These are phyloP conservation scores for Pyrus hybrid DNA, from an alignment of 331 rosid genomes.

Conservation along the genomic window DNA sequence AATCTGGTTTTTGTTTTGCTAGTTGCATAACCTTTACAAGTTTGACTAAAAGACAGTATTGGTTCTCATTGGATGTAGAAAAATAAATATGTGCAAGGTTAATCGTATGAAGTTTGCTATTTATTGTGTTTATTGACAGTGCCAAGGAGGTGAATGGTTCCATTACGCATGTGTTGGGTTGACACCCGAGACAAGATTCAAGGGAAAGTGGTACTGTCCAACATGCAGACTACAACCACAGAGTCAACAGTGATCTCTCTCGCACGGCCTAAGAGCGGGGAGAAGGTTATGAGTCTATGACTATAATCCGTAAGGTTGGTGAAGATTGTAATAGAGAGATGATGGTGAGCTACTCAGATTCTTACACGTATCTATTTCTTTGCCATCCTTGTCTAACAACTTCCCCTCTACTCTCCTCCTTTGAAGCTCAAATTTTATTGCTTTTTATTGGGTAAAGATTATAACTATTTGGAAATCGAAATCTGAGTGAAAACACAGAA, in stretches of 20 bases:
- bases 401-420: neutral
- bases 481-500: no score
- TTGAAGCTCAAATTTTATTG: neutral
- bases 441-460: neutral
- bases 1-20: neutral
- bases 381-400: neutral
- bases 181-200: constrained; percentile 94
- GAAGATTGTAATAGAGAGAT: neutral
- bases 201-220: constrained; percentile 98
- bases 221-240: constrained; percentile 67
- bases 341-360: neutral
- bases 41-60: neutral
- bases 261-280: constrained; percentile 3
- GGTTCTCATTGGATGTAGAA: neutral
- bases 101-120: neutral
- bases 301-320: neutral
- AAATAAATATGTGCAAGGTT: neutral
- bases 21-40: neutral
- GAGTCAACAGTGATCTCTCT: constrained; percentile 24
- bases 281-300: neutral
- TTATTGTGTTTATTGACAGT: constrained; percentile 34
- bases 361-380: neutral
- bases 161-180: constrained; percentile 94
- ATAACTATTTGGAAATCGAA: neutral
- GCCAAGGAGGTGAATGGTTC: constrained; percentile 99